Percentiles rank a stretch among this genome's conserved stretches.
Conservation (phyloP, 208 protist genomes). For the Leishmania mexicana region DNA sequence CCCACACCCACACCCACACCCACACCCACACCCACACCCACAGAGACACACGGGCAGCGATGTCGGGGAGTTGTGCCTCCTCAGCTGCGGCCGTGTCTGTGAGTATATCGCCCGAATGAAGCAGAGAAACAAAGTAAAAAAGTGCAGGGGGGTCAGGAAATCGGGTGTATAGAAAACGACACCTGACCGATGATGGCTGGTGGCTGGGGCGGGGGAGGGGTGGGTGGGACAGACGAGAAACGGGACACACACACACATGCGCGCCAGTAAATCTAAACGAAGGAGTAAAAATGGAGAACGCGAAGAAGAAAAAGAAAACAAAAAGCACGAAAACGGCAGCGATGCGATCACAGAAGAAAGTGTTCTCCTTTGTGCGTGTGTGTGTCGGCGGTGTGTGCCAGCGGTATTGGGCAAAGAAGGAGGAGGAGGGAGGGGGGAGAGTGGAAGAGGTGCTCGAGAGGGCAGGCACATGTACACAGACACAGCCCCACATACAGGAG, state of each 20-base stretch:
- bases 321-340: not conserved
- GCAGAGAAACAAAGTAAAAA: too few species aligned
- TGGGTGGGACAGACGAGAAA: not conserved
- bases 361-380: not conserved
- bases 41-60: not conserved
- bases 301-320: not conserved
- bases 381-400: not conserved
- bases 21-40: not conserved
- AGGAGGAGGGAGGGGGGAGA: not conserved
- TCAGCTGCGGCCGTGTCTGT: not conserved
- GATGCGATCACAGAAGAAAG: not conserved
- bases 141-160: not conserved
- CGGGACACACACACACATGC: not conserved
- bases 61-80: not conserved
- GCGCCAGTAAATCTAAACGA: too few species aligned
- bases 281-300: not conserved
- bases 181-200: too few species aligned
- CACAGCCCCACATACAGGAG: too few species aligned
- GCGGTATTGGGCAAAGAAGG: not conserved
- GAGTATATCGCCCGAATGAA: not conserved
- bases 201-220: too few species aligned
- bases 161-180: not conserved
- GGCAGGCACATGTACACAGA: not conserved
- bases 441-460: too few species aligned
- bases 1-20: not conserved